Percentiles rank a stretch among this genome's conserved stretches.
Evolutionary conservation across 2,329 filamentous ascomycete genomes (phyloP).

Genomic region (Fonsecaea nubica): DNA sequence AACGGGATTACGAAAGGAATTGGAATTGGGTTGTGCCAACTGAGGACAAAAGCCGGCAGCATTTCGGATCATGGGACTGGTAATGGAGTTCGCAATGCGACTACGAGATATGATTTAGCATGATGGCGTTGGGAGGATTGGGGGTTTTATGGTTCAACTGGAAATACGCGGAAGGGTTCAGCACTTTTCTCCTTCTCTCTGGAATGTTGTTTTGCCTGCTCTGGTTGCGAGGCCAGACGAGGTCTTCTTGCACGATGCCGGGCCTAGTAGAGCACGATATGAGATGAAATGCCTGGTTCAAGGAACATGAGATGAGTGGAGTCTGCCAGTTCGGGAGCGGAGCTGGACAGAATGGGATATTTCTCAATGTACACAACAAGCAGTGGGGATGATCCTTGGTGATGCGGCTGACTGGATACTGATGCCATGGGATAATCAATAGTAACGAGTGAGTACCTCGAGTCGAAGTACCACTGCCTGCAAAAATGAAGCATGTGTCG

Average conservation of each 20-base stretch:
- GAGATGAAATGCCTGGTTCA: neutral
- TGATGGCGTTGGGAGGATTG: slow-evolving; percentile 29
- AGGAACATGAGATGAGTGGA: neutral
- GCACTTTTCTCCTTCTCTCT: neutral
- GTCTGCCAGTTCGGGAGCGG: slow-evolving; percentile 2
- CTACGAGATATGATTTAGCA: slow-evolving; percentile 37
- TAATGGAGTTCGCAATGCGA: slow-evolving; percentile 29
- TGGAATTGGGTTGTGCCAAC: slow-evolving; percentile 4
- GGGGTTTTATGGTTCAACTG: neutral
- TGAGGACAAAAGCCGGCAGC: slow-evolving; percentile 27
- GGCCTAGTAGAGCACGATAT: slow-evolving; percentile 2
- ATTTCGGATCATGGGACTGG: slow-evolving; percentile 23
- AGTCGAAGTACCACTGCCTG: neutral
- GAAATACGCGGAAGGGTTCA: slow-evolving; percentile 1
- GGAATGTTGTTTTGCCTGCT: neutral
- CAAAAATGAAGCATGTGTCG: slow-evolving; percentile 1
- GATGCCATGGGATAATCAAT: slow-evolving; percentile 4
- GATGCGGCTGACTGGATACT: neutral
- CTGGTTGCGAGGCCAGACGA: neutral
- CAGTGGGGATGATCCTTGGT: neutral
- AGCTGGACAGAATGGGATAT: slow-evolving; percentile 5
- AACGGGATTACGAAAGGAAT: slow-evolving; percentile 17
- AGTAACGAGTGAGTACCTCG: neutral
- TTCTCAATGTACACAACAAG: slow-evolving; percentile 7
- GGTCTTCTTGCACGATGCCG: neutral